Percentiles rank a stretch among this genome's conserved stretches.
These are phyloP conservation scores for Globisporangium irregulare DNA, from an alignment of 352 stramenopile species.

Conservation along the genomic window DNA sequence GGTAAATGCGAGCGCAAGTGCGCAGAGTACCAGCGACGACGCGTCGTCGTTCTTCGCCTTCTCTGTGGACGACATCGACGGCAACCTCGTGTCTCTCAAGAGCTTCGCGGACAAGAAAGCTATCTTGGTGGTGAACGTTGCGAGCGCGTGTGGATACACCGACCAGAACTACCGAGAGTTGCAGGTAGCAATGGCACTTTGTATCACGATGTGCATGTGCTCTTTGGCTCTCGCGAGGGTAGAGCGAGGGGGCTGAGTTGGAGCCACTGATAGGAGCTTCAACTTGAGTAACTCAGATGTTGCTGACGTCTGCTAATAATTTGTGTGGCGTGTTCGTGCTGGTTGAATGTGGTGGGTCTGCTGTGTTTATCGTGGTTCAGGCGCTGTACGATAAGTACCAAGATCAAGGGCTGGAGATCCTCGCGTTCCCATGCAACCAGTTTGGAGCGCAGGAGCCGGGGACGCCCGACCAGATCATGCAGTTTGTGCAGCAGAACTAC, in stretches of 20 bases:
- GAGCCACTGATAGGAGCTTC: neutral
- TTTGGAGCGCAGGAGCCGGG: conserved; percentile 91
- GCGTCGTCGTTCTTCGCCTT: conserved; percentile 60
- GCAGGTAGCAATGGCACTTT: conserved; percentile 13
- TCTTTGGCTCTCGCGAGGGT: neutral
- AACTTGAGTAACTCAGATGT: neutral
- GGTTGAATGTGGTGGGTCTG: neutral
- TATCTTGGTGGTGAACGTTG: conserved; percentile 83
- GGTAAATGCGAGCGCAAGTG: neutral
- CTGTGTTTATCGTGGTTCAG: conserved; percentile 19
- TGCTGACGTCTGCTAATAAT: neutral
- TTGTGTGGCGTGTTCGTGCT: neutral
- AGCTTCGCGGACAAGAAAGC: conserved; percentile 51
- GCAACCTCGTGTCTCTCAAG: conserved; percentile 41
- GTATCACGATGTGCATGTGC: neutral
- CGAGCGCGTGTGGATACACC: conserved; percentile 76
- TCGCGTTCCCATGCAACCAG: conserved; percentile 96
- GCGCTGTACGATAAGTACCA: conserved; percentile 76
- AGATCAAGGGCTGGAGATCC: conserved; percentile 73
- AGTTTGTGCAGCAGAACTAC: conserved; percentile 74
- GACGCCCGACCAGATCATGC: conserved; percentile 60
- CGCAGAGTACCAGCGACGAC: conserved; percentile 1
- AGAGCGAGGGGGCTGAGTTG: neutral
- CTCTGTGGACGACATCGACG: conserved; percentile 45
- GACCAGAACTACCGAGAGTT: conserved; percentile 81